Base-by-base conservation (phyloP, 2,329 filamentous ascomycete genomes). In the Trichoderma pleuroti region DNA sequence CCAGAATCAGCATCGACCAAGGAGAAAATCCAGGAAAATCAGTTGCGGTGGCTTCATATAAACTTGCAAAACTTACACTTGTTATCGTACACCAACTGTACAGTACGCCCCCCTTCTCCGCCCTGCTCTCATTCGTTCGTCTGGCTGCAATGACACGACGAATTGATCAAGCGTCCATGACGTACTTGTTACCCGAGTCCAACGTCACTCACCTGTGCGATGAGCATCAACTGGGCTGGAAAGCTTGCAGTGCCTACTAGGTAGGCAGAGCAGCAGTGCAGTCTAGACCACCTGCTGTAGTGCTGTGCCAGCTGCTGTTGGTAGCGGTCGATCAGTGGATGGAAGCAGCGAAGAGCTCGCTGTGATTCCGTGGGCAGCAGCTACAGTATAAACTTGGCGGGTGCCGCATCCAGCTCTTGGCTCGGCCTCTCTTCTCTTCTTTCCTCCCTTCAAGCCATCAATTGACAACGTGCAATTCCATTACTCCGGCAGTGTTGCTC, bases 201-300 rank as follows among this genome's bases (percentile, higher is more conserved):
- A 80, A 80, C 79, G 79, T 80, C 79, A 80, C 78, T 75, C 68
- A 72, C 74, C 67, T 65, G 73, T 70, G 67, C 49, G 49, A 66
- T 28, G 18, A 14, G 26, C 71, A 74, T 71, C 74, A 74, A 73
- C 30, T 54, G 28, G 54, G 7, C 54, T 30, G 54, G 54, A 30
- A 57, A 57, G 54, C 18, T n/a, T 26, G 56, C 30, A n/a, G n/a
- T n/a, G n/a, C n/a, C n/a, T n/a, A n/a, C n/a, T n/a, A n/a, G n/a
- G n/a, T 7, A 18, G 7, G 16, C 16, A 42, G 39, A 42, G 39
- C 39, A 42, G 39, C 39, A 4, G 21, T 9, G 21, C 10, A 34
- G 57, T 36, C 57, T 24, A 21, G 32, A 39, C 32, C 36, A 14
- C 57, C 21, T 28, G 26, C 5, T 3, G 3, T 28, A 28, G 26